Evolutionary conservation across 1,284 basidiomycete species (phyloP).

Genomic region (Coniferiporia weirii): DNA sequence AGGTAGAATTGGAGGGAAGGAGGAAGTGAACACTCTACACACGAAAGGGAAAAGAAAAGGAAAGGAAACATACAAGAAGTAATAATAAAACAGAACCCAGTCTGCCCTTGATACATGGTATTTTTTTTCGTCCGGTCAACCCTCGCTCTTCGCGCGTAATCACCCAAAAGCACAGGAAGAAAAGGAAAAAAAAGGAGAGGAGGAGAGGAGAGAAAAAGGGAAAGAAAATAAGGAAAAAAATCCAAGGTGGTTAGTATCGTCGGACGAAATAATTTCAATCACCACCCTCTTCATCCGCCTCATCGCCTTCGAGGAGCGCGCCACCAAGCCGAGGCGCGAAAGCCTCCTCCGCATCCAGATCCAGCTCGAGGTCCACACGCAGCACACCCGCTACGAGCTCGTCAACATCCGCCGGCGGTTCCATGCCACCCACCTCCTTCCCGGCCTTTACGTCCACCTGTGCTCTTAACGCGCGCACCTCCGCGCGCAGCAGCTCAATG

Average conservation of each 20-base stretch:
- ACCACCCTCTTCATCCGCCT: conserved; percentile 19
- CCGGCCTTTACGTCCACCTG: conserved; percentile 22
- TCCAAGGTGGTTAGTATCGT: neutral
- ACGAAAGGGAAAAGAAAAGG: too few species aligned
- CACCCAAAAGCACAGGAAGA: neutral
- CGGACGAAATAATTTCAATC: neutral
- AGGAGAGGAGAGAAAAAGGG: neutral
- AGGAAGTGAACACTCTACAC: too few species aligned
- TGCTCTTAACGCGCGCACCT: conserved; percentile 59
- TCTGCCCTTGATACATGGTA: neutral
- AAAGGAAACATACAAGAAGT: neutral
- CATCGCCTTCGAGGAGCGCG: conserved; percentile 18
- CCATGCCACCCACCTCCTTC: neutral
- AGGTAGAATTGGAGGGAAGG: too few species aligned
- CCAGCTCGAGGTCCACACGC: conserved; percentile 35
- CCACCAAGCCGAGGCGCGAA: conserved; percentile 17
- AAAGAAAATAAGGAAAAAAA: neutral
- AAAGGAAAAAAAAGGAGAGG: neutral
- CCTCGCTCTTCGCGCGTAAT: neutral
- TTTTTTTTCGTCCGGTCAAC: neutral
- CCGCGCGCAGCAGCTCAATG: conserved; percentile 63
- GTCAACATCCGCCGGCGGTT: neutral
- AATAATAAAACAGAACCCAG: neutral
- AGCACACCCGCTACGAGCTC: conserved; percentile 22
- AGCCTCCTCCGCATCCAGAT: conserved; percentile 38